Conservation (phyloP, 306 rosid genomes). For the Rubus idaeus region DNA sequence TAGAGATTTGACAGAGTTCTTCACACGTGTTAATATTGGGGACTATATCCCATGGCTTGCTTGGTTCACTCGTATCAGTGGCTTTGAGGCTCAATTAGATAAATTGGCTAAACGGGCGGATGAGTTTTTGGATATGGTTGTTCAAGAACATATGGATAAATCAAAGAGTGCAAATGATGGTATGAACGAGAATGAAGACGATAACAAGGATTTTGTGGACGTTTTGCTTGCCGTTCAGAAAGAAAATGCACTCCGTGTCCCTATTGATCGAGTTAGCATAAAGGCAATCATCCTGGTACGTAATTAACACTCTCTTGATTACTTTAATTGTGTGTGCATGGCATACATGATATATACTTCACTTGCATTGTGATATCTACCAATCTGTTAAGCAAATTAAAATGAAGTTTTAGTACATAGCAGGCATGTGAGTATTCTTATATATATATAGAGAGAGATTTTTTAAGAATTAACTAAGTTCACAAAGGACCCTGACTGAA, state of each 20-base stretch:
- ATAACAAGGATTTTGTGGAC: background rate
- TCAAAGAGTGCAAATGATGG: background rate
- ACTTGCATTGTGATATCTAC: background rate
- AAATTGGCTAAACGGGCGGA: background rate
- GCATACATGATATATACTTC: background rate
- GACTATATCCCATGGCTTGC: slow-evolving; percentile 5
- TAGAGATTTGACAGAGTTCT: background rate
- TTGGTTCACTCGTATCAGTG: background rate
- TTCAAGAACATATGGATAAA: background rate
- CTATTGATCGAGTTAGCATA: background rate
- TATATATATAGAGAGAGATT: too few relatives aligned
- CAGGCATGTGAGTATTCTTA: too few relatives aligned
- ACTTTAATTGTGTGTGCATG: background rate
- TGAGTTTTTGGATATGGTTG: background rate
- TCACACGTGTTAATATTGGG: background rate
- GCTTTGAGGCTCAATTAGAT: background rate
- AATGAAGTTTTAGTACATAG: too few relatives aligned
- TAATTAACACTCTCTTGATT: background rate
- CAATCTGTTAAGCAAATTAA: too few relatives aligned
- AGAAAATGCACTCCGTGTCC: background rate
- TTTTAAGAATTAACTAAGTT: too few relatives aligned
- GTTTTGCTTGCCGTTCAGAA: background rate
- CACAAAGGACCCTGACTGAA: too few relatives aligned
- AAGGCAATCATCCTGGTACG: background rate
- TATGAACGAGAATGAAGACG: background rate